Evolutionary conservation across 129 eudicot genomes (phyloP).

Genomic region (Flaveria trinervia): DNA sequence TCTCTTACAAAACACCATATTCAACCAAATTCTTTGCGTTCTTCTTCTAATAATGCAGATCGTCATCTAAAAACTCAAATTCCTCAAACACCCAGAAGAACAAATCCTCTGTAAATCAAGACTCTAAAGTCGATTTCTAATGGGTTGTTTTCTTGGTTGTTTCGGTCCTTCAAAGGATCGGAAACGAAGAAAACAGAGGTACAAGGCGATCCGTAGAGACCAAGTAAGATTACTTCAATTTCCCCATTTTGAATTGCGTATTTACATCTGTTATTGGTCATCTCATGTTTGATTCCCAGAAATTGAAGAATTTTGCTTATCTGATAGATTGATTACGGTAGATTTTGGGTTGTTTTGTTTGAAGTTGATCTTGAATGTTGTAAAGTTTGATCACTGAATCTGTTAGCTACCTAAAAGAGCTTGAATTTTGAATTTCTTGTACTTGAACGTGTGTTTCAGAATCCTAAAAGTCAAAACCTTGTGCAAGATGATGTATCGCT

Average conservation of each 20-base stretch:
- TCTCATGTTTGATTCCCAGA: constrained; percentile 6
- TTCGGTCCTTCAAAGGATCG: constrained; percentile 71
- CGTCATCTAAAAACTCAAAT: constrained; percentile 13
- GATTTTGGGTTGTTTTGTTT: not conserved
- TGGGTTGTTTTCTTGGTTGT: constrained; percentile 99
- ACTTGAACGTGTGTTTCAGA: constrained; percentile 40
- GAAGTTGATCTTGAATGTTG: not conserved
- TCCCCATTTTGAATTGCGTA: not conserved
- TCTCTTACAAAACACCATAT: constrained; percentile 20
- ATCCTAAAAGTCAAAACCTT: constrained; percentile 21
- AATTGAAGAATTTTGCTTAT: not conserved
- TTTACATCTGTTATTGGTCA: too few relatives aligned
- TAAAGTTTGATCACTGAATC: not conserved
- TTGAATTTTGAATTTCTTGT: constrained; percentile 1
- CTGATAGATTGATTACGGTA: not conserved
- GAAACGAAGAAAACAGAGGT: constrained; percentile 48
- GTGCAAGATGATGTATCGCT: constrained; percentile 33
- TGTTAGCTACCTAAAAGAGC: not conserved
- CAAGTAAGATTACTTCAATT: constrained; percentile 49
- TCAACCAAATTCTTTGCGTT: constrained; percentile 51
- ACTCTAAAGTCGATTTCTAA: constrained; percentile 19
- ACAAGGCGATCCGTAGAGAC: constrained; percentile 46
- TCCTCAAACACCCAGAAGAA: constrained; percentile 6
- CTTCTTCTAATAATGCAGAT: constrained; percentile 36
- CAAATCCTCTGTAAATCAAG: constrained; percentile 30